Conservation (phyloP, 139 green algal genomes). For the Tetradesmus lagerheimii region DNA sequence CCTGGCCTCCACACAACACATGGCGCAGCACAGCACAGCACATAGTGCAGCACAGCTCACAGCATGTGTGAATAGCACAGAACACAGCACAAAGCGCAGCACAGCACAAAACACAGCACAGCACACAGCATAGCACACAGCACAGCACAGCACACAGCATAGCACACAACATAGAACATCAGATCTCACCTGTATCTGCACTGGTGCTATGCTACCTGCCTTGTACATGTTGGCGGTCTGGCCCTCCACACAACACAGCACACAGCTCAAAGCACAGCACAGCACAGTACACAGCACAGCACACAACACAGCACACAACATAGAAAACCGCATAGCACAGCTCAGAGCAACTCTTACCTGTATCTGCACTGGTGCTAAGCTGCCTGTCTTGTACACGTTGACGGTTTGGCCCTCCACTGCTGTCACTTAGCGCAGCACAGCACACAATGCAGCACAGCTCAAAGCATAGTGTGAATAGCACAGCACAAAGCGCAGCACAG, state of each 20-base stretch:
- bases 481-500: neutral
- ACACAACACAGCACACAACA: neutral
- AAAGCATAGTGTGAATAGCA: neutral
- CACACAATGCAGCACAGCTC: neutral
- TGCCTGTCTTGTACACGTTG: constrained; percentile 14
- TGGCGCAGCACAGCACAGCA: neutral
- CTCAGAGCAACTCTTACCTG: neutral
- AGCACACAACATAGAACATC: neutral
- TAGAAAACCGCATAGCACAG: neutral
- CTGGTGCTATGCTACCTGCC: neutral
- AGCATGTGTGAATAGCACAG: neutral
- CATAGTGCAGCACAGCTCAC: neutral
- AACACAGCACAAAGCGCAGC: neutral
- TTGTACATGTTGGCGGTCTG: constrained; percentile 18
- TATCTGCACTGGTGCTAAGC: neutral
- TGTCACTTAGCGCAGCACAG: constrained; percentile 32
- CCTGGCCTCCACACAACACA: neutral
- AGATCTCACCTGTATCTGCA: constrained; percentile 21
- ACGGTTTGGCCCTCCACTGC: constrained; percentile 49
- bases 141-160: neutral
- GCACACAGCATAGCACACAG: no score
- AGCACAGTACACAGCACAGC: neutral
- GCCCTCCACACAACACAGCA: constrained; percentile 33
- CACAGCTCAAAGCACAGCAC: neutral
- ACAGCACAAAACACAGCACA: neutral